Percentiles rank a stretch among this genome's conserved stretches.
Conservation (phyloP, 768 basidiomycete genomes). For the Gloeostereum incarnatum region DNA sequence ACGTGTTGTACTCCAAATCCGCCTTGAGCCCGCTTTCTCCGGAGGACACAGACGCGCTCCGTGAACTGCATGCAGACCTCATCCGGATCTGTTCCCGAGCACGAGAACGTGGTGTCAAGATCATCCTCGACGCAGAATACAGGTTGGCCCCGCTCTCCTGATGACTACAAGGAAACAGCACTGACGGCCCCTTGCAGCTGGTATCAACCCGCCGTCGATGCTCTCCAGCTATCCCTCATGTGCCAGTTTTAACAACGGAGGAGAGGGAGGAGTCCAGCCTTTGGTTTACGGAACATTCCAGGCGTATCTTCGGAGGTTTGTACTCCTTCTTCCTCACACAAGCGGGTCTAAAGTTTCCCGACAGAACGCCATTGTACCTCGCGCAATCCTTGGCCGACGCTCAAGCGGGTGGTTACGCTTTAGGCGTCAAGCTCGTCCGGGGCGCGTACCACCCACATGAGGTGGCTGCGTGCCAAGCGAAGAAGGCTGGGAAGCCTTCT, state of each 20-base stretch:
- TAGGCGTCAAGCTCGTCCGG: slow-evolving; percentile 89
- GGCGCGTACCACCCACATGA: slow-evolving; percentile 89
- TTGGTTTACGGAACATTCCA: slow-evolving; percentile 84
- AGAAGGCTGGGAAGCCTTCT: slow-evolving; percentile 11
- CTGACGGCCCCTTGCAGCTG: slow-evolving; percentile 25
- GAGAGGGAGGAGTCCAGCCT: slow-evolving; percentile 35
- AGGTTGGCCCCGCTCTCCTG: slow-evolving; percentile 26
- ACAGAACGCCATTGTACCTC: slow-evolving; percentile 64
- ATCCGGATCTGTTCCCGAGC: slow-evolving; percentile 57
- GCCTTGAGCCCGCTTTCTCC: slow-evolving; percentile 23
- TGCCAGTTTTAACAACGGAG: slow-evolving; percentile 69
- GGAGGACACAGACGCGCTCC: slow-evolving; percentile 52
- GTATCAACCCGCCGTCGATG: slow-evolving; percentile 82
- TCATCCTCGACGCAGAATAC: slow-evolving; percentile 85
- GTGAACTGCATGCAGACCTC: slow-evolving; percentile 54
- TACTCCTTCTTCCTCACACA: background rate
- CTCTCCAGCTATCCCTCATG: slow-evolving; percentile 66
- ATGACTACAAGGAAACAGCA: background rate
- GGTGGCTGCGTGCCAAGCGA: slow-evolving; percentile 32
- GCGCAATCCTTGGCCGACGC: slow-evolving; percentile 58
- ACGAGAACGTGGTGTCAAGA: slow-evolving; percentile 47
- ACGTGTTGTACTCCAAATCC: slow-evolving; percentile 27
- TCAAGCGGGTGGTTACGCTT: slow-evolving; percentile 51
- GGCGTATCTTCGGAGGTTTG: slow-evolving; percentile 72
- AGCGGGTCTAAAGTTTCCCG: background rate